Evolutionary conservation across 208 protist species (phyloP), one percentile per base, ranked within the genome.

Genomic region (Lotmaria passim): DNA sequence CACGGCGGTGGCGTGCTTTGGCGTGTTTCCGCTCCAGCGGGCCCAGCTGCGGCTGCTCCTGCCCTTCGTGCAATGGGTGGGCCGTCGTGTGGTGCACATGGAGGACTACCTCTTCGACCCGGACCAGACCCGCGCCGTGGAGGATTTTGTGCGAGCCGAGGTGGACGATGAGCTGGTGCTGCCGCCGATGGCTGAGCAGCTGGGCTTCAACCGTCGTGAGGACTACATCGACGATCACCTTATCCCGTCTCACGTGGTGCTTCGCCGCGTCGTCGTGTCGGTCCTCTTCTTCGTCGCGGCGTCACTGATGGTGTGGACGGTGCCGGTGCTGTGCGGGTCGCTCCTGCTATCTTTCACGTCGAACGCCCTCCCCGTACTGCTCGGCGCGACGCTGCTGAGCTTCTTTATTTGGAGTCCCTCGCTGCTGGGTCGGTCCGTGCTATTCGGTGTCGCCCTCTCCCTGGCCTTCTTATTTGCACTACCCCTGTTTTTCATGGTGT

Each of bases 41-140:
- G 77, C 74, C 7, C 81, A 88, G 73, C 68, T 94, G 57, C 59
- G 66, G 47, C 21, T 85, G 15, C 52, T 94, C 14, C 69, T 71
- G 23, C 79, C 78, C 2, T 28, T 86, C 24, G 59, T 70, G 7
- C 66, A 63, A 41, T 91, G 74, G 60, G 33, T 91, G 17, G 79
- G 75, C 8, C 44, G 71, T 8, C n/a, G 65, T 51, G 57, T 90
- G 28, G 66, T 89, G 33, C 52, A 65, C 30, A 71, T 94, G 74
- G 89, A 89, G 58, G 62, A 69, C 21, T 94, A 86, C 73, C 74
- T 94, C 31, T 91, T 94, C 59, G 83, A 90, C 46, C 41, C 38
- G 33, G 81, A 87, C 17, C 79, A 79, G 28, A n/a, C 31, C 3
- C 65, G 55, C 31, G 63, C 65, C 12, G 65, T 87, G 31, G 78